These are phyloP conservation scores for Colletotrichum theobromicola DNA, from an alignment of 2,329 filamentous ascomycete genomes.

Conservation along the genomic window DNA sequence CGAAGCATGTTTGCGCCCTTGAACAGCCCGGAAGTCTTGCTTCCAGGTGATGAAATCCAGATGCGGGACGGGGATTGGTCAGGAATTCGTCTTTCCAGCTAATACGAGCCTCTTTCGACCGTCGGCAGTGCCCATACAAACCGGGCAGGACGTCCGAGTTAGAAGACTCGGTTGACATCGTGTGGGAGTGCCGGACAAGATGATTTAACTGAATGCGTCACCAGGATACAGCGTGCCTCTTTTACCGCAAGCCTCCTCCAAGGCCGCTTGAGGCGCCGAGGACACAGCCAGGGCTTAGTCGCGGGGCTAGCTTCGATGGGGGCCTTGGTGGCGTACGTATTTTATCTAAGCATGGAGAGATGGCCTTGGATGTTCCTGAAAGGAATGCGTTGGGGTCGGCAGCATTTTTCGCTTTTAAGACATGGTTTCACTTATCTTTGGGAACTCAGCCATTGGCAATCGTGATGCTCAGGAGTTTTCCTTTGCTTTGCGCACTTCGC, in stretches of 20 bases:
- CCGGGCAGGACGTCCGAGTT: background rate
- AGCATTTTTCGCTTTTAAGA: background rate
- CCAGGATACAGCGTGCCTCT: background rate
- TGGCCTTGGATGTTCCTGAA: background rate
- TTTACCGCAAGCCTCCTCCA: background rate
- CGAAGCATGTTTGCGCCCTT: background rate
- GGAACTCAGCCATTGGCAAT: background rate
- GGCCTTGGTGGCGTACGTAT: background rate
- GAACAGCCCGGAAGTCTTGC: background rate
- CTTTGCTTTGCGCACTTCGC: background rate
- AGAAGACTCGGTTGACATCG: background rate
- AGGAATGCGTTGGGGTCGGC: conserved; percentile 6
- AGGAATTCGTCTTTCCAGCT: background rate
- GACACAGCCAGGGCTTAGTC: background rate
- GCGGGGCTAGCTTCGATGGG: background rate
- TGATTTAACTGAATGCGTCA: conserved; percentile 3
- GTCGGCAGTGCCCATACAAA: background rate
- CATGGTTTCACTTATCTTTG: background rate
- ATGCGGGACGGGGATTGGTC: background rate
- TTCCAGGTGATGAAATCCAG: background rate
- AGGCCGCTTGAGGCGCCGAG: background rate
- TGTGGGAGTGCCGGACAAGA: background rate
- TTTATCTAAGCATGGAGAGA: background rate
- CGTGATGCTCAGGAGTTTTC: too few species aligned
- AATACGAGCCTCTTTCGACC: background rate